These are phyloP conservation scores for Eimeria falciformis DNA, from an alignment of 169 alveolate genomes.

Conservation along the genomic window DNA sequence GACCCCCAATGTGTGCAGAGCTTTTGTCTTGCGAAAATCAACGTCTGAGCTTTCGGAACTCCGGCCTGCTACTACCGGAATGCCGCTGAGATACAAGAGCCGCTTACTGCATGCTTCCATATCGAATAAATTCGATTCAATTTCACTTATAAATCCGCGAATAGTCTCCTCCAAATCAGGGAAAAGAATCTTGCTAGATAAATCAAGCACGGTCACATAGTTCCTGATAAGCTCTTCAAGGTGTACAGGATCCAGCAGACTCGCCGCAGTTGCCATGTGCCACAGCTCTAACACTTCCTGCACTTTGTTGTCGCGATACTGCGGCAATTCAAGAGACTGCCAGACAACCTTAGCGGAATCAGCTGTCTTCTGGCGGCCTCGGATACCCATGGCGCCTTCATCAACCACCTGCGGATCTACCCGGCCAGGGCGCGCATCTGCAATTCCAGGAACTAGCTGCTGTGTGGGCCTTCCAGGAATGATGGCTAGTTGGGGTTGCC, in stretches of 20 bases:
- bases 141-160: neutral
- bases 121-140: neutral
- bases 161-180: neutral
- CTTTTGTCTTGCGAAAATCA: slow-evolving; percentile 3
- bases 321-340: slow-evolving; percentile 22
- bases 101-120: slow-evolving; percentile 27
- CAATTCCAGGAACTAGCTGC: neutral
- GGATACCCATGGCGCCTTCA: neutral
- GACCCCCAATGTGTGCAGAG: slow-evolving; percentile 13
- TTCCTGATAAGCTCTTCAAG: slow-evolving; percentile 2
- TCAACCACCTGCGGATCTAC: neutral
- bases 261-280: neutral
- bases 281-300: slow-evolving; percentile 37
- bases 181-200: neutral
- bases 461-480: neutral
- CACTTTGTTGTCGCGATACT: neutral
- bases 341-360: slow-evolving; percentile 14
- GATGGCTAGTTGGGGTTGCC: neutral
- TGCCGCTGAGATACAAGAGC: neutral
- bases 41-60: neutral
- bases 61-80: neutral
- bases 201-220: neutral
- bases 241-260: neutral
- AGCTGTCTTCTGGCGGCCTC: neutral
- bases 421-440: too few species aligned